Base-by-base conservation (phyloP, 2,329 filamentous ascomycete species). In the Penicillium sp. region DNA sequence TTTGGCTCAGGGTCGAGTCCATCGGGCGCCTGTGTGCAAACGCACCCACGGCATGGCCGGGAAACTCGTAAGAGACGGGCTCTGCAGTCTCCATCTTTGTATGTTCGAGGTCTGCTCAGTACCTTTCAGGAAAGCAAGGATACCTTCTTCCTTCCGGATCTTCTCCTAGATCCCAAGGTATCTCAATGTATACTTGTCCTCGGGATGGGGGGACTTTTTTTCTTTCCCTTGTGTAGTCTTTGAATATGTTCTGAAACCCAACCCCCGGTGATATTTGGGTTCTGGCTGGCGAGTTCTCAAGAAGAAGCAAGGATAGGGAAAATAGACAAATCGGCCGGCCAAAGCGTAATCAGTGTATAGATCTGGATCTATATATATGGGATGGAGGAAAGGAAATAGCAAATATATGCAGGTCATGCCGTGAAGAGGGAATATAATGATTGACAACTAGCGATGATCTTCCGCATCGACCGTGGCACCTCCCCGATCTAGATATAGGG, bases 41-140 rank as follows among this genome's bases (percentile, higher is more conserved):
- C 17, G 69, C 65, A 25, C 74, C 70, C 50, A 77, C 64, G 38
- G 69, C 67, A 69, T 76, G 75, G 57, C 68, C 68, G 15, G 74
- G 63, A 56, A 75, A 76, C 43, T 74, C 72, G 60, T 75, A 78
- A 31, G 75, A 70, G 37, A 76, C 72, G 9, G 75, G 74, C 51
- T 77, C 74, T 43, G 71, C 69, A 21, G 75, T 71, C 62, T 78
- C 75, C 75, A 78, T 78, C 48, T 42, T 43, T 6, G 21, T 23
- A 19, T 42, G 37, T 55, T 55, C 17, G n/a, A n/a, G 27, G 7
- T 42, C 17, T 50, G 41, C 27, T 50, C 19, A n/a, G 15, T 13
- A 31, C 27, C 4, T 49, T 19, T 54, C 35, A 42, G 21, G 42
- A 35, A 55, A 10, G 27, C 37, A 50, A 49, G 52, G 43, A 54